A percentile compares a stretch with the other conserved stretches of the same genome.
These are phyloP conservation scores for Exophiala oligosperma DNA, from an alignment of 2,329 filamentous ascomycete species.

Conservation along the genomic window DNA sequence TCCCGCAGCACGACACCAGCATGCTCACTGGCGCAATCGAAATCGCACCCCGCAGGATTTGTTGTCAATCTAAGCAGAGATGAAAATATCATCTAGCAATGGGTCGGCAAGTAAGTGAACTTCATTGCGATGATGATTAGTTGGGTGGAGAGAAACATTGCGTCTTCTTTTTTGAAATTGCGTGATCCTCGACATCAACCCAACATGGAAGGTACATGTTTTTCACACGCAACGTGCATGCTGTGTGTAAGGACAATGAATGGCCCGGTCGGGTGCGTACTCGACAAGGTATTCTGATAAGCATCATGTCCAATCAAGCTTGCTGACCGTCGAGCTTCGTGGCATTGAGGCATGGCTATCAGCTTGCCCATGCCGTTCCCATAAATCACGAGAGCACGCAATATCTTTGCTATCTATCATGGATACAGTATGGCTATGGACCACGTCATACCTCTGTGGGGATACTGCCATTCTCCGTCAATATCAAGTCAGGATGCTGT, in stretches of 20 bases:
- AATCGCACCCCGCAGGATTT: not conserved
- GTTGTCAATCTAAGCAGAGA: not conserved
- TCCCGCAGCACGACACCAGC: not conserved
- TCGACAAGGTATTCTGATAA: constrained; percentile 5
- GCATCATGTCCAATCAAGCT: not conserved
- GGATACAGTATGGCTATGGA: too few relatives aligned
- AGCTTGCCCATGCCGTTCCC: not conserved
- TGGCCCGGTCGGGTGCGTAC: not conserved
- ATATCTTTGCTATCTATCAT: too few relatives aligned
- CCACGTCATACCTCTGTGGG: too few relatives aligned
- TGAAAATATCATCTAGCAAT: not conserved
- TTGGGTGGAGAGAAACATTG: constrained; percentile 6
- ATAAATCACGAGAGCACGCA: not conserved
- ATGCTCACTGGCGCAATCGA: not conserved
- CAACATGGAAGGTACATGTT: constrained; percentile 12
- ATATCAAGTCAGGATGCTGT: too few relatives aligned
- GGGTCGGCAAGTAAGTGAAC: not conserved
- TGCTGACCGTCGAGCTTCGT: not conserved
- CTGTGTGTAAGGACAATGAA: not conserved
- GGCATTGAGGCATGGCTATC: not conserved
- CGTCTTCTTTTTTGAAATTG: constrained; percentile 21
- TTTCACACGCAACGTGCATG: not conserved
- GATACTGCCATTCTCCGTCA: too few relatives aligned
- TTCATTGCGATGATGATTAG: not conserved
- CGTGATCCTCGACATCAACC: constrained; percentile 15